Conservation (phyloP, 306 rosid genomes). For the Ceratonia siliqua region DNA sequence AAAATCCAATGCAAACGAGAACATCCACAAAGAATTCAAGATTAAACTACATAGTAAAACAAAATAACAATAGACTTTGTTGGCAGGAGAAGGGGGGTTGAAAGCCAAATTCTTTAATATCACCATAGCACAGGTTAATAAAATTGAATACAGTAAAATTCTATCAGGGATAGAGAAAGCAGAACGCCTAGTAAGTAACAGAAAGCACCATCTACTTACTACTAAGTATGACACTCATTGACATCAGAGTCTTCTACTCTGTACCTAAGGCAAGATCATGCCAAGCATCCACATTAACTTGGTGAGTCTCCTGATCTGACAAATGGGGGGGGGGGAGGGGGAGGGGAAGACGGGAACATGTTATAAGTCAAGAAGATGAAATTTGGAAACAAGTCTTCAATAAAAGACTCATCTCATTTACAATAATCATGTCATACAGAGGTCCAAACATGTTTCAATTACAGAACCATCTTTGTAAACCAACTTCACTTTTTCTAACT, state of each 20-base stretch:
- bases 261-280: slow-evolving; percentile 55
- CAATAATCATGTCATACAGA: background rate
- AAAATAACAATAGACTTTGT: too few relatives aligned
- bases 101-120: background rate
- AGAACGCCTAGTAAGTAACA: too few relatives aligned
- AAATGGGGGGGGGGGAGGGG: background rate
- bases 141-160: background rate
- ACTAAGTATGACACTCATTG: background rate
- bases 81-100: background rate
- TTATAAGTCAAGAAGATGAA: slow-evolving; percentile 16
- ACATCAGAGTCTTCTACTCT: slow-evolving; percentile 33
- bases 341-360: too few relatives aligned
- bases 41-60: background rate
- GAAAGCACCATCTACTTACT: slow-evolving; percentile 25
- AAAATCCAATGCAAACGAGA: background rate
- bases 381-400: slow-evolving; percentile 14
- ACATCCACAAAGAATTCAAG: background rate
- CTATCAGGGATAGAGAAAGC: background rate
- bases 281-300: slow-evolving; percentile 49
- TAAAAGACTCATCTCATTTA: background rate
- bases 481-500: background rate
- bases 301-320: slow-evolving; percentile 53
- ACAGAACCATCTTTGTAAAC: background rate
- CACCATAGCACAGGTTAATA: background rate
- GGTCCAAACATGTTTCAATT: background rate